phyloP scores from a whole-genome alignment of 1,139 yeast species.

The Blastobotrys elegans region DNA sequence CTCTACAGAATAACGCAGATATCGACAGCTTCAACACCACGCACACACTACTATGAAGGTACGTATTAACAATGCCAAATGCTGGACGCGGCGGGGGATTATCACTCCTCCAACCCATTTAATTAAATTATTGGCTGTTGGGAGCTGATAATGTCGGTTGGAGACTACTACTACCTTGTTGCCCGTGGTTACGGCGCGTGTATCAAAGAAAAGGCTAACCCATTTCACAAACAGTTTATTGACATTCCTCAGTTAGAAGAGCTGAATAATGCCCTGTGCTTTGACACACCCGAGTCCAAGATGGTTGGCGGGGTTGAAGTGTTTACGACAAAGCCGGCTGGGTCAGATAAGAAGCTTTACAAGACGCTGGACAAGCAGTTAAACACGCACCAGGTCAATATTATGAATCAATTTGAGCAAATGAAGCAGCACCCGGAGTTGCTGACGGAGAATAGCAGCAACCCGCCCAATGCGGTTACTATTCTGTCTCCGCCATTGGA shows the following conservation, averaged over 20 bases:
- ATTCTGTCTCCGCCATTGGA: constrained; percentile 19
- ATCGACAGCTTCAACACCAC: not conserved
- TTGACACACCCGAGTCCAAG: constrained; percentile 82
- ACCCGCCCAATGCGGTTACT: constrained; percentile 17
- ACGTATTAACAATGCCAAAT: too few species aligned
- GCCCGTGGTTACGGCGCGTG: not conserved
- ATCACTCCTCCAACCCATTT: too few species aligned
- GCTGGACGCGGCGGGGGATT: not conserved
- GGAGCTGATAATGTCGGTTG: constrained; percentile 1
- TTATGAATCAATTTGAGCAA: constrained; percentile 17
- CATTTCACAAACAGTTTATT: constrained; percentile 58
- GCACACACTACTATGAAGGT: not conserved
- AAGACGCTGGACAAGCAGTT: constrained; percentile 78
- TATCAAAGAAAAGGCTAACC: not conserved
- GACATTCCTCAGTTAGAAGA: constrained; percentile 85
- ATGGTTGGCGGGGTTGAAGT: constrained; percentile 91
- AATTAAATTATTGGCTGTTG: too few species aligned
- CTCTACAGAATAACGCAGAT: too few species aligned
- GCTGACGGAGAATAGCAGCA: constrained; percentile 8
- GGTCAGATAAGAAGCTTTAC: constrained; percentile 81
- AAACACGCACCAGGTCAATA: constrained; percentile 24
- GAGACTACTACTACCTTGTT: not conserved
- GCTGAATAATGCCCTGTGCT: constrained; percentile 80
- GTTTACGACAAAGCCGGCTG: constrained; percentile 90
- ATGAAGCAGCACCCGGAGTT: constrained; percentile 10